phyloP scores from a whole-genome alignment of 163 green algal genomes.

The Volvox carteri region DNA sequence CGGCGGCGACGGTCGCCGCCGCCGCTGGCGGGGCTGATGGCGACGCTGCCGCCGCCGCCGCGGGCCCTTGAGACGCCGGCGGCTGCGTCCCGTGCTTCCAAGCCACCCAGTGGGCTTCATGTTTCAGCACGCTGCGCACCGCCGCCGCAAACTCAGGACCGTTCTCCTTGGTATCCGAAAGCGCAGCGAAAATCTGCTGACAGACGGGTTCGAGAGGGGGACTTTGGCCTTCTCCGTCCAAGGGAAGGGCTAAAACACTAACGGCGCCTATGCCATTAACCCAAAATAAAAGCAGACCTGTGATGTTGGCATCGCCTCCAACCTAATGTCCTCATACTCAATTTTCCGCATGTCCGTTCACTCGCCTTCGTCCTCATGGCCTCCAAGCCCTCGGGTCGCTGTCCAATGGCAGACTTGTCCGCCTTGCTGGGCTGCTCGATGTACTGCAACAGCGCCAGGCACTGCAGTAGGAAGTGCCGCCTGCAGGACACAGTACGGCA shows the following conservation, averaged over 20 bases:
- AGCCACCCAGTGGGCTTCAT: slow-evolving; percentile 69
- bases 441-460: slow-evolving; percentile 70
- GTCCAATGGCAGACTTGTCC: slow-evolving; percentile 31
- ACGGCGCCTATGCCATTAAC: no score
- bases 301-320: no score
- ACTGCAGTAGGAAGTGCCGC: slow-evolving; percentile 81
- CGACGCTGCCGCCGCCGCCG: neutral
- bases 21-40: neutral
- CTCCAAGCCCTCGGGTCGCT: slow-evolving; percentile 59
- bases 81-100: slow-evolving; percentile 45
- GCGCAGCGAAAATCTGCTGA: slow-evolving; percentile 60
- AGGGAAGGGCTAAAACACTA: no score
- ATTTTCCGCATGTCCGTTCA: no score
- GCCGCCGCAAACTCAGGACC: slow-evolving; percentile 67
- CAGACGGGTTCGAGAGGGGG: no score
- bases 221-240: no score
- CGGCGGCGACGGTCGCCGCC: neutral
- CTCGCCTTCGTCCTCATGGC: slow-evolving; percentile 49
- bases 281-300: no score
- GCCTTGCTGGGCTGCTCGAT: slow-evolving; percentile 45
- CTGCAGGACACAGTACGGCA: slow-evolving; percentile 8
- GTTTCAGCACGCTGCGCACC: slow-evolving; percentile 54
- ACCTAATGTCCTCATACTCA: no score
- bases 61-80: neutral
- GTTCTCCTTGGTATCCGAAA: slow-evolving; percentile 69